Evolutionary conservation across 139 green algal species (phyloP), one percentile per base, ranked within the genome.

Genomic region (Deuterostichococcus epilithicus): DNA sequence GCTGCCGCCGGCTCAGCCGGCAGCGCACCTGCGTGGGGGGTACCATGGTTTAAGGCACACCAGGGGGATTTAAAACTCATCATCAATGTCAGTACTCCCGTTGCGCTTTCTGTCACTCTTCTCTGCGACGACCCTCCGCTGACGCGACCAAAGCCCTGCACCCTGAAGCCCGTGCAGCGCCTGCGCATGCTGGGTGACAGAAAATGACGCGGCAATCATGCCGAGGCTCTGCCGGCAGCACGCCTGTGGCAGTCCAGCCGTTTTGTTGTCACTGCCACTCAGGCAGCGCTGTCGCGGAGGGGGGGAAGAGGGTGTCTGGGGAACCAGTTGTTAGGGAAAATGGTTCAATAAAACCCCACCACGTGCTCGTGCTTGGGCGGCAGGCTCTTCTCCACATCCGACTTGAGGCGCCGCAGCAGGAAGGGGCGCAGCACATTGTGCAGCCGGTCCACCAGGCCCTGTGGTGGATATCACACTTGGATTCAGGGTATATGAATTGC

Each of bases 351-450:
- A 36, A 28, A 99, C 32, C 87, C 72, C 22, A 99, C 58, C 34
- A 99, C 83, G 82, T 98, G 96, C 89, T 99, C 96, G 76, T 94
- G 86, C 90, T 99, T 99, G 26, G 68, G 73, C 18, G 96, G 96
- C 77, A 99, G 90, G 82, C 97, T 90, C 82, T 95, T 97, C 86
- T 98, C 95, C 37, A 98, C 95, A 60, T 98, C 94, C 26, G 69
- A 76, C 81, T 90, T 90, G 44, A 98, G 84, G 1, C 95, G 86
- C 20, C 96, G 89, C 75, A 99, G 89, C 81, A 99, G 79, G 85
- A 99, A 99, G 37, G 96, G 96, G 20, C 96, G 92, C 86, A 99
- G 87, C 47, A 99, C 93, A 18, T 82, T 84, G 87, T 99, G 95
- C 84, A 99, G 84, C n/a, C 95, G 86, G 75, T 95, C 89, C 45